Percentiles rank a stretch among this genome's conserved stretches.
Evolutionary conservation across 345 rosid species (phyloP).

Genomic region (Dipteronia dyeriana): DNA sequence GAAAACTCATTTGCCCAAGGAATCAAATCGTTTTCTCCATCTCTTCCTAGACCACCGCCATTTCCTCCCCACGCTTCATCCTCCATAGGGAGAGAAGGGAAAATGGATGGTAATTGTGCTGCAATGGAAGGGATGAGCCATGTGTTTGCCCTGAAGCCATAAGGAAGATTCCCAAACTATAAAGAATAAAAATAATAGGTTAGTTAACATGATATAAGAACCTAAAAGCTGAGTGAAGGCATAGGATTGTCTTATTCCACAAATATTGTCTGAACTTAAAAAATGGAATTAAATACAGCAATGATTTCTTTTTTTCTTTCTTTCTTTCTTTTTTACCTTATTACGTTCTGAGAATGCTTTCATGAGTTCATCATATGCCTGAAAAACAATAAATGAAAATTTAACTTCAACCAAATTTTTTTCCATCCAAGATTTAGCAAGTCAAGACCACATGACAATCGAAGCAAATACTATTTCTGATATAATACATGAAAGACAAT

Average conservation of each 20-base stretch:
- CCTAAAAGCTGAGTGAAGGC: not conserved
- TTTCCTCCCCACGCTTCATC: slow-evolving; percentile 94
- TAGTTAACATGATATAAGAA: slow-evolving; percentile 3
- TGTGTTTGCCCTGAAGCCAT: slow-evolving; percentile 96
- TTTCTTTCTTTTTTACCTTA: slow-evolving; percentile 52
- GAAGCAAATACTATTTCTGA: not conserved
- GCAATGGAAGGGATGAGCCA: slow-evolving; percentile 91
- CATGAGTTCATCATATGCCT: slow-evolving; percentile 88
- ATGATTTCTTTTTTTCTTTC: not conserved
- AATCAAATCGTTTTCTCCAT: slow-evolving; percentile 66
- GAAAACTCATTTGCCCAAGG: slow-evolving; percentile 86
- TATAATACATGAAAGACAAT: slow-evolving; percentile 1
- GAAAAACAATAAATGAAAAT: slow-evolving; percentile 27
- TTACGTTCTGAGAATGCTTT: slow-evolving; percentile 89
- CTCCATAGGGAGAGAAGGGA: slow-evolving; percentile 81
- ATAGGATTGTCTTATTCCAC: slow-evolving; percentile 4
- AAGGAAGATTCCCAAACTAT: slow-evolving; percentile 98
- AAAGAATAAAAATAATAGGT: slow-evolving; percentile 11
- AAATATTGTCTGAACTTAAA: not conserved
- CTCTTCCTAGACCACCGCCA: slow-evolving; percentile 94
- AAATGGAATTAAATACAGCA: not conserved
- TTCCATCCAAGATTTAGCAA: not conserved
- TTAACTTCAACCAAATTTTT: slow-evolving; percentile 11
- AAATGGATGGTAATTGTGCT: slow-evolving; percentile 66
- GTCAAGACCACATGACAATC: not conserved